phyloP scores from a whole-genome alignment of 176 grass and related monocot species.

The Phoenix roebelenii region DNA sequence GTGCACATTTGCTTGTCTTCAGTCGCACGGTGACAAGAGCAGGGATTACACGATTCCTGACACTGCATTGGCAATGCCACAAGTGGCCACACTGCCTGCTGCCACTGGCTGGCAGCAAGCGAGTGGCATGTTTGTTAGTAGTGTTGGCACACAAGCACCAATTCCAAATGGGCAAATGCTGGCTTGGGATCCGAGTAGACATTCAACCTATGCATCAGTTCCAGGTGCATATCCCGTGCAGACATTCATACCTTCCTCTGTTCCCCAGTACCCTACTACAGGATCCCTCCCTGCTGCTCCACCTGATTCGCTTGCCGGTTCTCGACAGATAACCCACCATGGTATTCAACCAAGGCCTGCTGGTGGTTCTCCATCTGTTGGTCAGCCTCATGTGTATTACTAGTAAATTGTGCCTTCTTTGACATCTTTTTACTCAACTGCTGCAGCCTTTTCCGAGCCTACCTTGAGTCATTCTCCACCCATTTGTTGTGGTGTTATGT shows the following conservation, averaged over 20 bases:
- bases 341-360: conserved; percentile 33
- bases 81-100: conserved; percentile 28
- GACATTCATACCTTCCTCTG: conserved; percentile 25
- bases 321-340: conserved; percentile 37
- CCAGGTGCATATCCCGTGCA: conserved; percentile 47
- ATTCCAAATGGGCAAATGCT: conserved; percentile 22
- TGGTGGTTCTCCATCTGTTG: conserved; percentile 7
- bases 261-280: background rate
- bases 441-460: too few species aligned
- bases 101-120: conserved; percentile 49
- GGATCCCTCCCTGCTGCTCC: conserved; percentile 22
- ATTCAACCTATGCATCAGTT: conserved; percentile 23
- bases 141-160: conserved; percentile 5
- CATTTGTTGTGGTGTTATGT: too few species aligned
- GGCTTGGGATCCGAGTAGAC: conserved; percentile 43
- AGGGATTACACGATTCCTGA: conserved; percentile 85
- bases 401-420: background rate
- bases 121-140: conserved; percentile 17
- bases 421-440: too few species aligned
- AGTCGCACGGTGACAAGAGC: conserved; percentile 95
- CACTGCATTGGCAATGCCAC: conserved; percentile 26
- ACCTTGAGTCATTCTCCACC: too few species aligned
- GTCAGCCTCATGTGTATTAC: conserved; percentile 36
- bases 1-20: conserved; percentile 10
- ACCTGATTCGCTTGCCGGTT: conserved; percentile 18